Evolutionary conservation across 495 filamentous ascomycete species (phyloP).

Genomic region (Xylona heveae): DNA sequence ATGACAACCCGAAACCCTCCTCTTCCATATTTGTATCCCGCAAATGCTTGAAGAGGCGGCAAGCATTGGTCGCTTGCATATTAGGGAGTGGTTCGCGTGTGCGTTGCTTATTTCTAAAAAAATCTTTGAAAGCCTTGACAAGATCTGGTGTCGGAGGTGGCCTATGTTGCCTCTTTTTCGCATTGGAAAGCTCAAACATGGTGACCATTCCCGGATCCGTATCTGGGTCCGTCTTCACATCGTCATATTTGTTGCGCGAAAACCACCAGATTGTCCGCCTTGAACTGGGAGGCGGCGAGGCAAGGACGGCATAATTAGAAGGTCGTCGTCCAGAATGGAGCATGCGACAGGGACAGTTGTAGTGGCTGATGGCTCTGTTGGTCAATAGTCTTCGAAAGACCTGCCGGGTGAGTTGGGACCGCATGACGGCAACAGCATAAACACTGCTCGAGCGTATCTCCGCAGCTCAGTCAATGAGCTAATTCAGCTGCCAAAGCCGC

Average conservation of each 20-base stretch:
- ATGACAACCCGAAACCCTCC: constrained; percentile 20
- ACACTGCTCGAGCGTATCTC: too few species aligned
- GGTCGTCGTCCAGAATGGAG: too few species aligned
- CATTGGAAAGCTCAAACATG: constrained; percentile 27
- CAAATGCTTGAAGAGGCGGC: constrained; percentile 37
- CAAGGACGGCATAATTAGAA: too few species aligned
- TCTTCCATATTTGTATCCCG: constrained; percentile 17
- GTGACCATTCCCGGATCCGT: constrained; percentile 36
- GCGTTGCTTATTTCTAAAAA: constrained; percentile 34
- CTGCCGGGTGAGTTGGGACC: constrained; percentile 57
- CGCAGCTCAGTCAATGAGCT: too few species aligned
- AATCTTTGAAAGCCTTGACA: constrained; percentile 35
- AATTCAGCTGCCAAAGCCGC: too few species aligned
- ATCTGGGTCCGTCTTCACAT: constrained; percentile 26
- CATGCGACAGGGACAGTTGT: too few species aligned
- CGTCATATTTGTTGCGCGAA: constrained; percentile 32
- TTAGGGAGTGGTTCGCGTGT: constrained; percentile 30
- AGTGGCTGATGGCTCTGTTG: too few species aligned
- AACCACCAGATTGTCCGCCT: constrained; percentile 35
- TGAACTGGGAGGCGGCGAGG: constrained; percentile 8
- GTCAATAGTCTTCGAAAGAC: constrained; percentile 51
- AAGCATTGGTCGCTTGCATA: constrained; percentile 37
- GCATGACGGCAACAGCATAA: constrained; percentile 36
- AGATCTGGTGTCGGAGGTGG: constrained; percentile 37
- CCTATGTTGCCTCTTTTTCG: constrained; percentile 24